Evolutionary conservation across 177 flowering plant genomes (phyloP), one percentile per base, ranked within the genome.

Genomic region (Telopea speciosissima): DNA sequence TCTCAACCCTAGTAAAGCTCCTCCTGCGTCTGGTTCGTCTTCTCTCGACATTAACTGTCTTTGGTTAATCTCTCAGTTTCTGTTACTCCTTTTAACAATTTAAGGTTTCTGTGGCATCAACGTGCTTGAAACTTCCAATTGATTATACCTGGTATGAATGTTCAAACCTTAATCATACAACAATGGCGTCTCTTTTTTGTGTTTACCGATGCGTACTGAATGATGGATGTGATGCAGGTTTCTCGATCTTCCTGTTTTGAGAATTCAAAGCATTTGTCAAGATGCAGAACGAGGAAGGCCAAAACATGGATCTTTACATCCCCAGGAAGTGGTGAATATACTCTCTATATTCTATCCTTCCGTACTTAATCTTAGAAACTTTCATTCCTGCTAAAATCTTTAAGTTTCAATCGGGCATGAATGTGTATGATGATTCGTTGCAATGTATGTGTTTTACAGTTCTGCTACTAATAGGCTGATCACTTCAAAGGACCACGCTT

Each of bases 281-380:
- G 72, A 84, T 86, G 89, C 84, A 82, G 86, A 86, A 86, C 82
- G 87, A 84, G 1, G 89, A 84, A 69, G 89, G 89, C 10, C 75
- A 82, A 23, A 81, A 76, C 73, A 80, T 80, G 76, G 90, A 86
- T 67, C 85, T 86, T 5, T 86, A 85, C 81, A 85, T 85, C 66
- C 90, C 90, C 63, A 83, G 90, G 79, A 85, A 86, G 63, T 86
- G 90, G 90, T 86, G 81, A 24, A 0, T 11, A 24, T 1, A 45
- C 28, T 40, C 40, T 36, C 40, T 36, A 36, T 49, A 16, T 49
- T 49, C 19, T 5, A 49, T 49, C 40, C 19, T 49, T 49, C 13
- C 1, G 54, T 16, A 49, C 17, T 49, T 49, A 49, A 49, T 13
- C 19, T 12, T 12, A 49, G 19, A 49, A 49, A 49, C 17, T 14